Percentiles rank a stretch among this genome's conserved stretches.
phyloP scores from a whole-genome alignment of 2,329 filamentous ascomycete species.

The Berkeleyomyces basicola region DNA sequence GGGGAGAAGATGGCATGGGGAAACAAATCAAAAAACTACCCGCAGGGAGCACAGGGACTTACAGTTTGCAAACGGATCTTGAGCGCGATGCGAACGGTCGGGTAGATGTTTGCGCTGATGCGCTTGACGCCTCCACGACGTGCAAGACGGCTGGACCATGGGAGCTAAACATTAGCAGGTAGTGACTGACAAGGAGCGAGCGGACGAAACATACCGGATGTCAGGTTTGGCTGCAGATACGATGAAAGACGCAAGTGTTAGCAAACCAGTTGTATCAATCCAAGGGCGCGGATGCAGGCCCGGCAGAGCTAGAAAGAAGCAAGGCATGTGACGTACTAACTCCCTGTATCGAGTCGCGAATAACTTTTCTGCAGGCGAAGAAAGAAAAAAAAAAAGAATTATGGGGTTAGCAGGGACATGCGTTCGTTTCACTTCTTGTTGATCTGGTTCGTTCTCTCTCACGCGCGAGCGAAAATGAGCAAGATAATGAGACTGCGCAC shows the following conservation, averaged over 20 bases:
- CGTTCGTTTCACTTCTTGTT: too few relatives aligned
- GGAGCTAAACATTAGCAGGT: background rate
- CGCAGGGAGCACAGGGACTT: slow-evolving; percentile 14
- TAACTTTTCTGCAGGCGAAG: slow-evolving; percentile 26
- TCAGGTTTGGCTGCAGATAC: slow-evolving; percentile 31
- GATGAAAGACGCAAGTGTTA: slow-evolving; percentile 15
- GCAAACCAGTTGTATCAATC: background rate
- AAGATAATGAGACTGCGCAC: background rate
- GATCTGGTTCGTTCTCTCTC: too few relatives aligned
- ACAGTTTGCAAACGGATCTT: slow-evolving; percentile 33
- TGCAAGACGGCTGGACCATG: slow-evolving; percentile 42
- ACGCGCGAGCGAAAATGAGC: background rate
- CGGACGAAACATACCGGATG: slow-evolving; percentile 28
- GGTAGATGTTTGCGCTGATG: slow-evolving; percentile 48
- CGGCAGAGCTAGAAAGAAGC: background rate
- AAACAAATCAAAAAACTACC: background rate
- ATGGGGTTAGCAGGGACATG: background rate
- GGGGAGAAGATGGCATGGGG: background rate
- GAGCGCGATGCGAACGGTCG: slow-evolving; percentile 38
- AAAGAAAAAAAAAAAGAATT: background rate
- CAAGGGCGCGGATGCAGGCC: background rate
- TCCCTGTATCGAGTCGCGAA: slow-evolving; percentile 30
- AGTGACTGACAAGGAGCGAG: background rate
- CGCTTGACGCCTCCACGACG: slow-evolving; percentile 63
- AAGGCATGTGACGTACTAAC: slow-evolving; percentile 30